Evolutionary conservation across 2,329 filamentous ascomycete species (phyloP), one percentile per base, ranked within the genome.

Genomic region (Ambrosiella cleistominuta): DNA sequence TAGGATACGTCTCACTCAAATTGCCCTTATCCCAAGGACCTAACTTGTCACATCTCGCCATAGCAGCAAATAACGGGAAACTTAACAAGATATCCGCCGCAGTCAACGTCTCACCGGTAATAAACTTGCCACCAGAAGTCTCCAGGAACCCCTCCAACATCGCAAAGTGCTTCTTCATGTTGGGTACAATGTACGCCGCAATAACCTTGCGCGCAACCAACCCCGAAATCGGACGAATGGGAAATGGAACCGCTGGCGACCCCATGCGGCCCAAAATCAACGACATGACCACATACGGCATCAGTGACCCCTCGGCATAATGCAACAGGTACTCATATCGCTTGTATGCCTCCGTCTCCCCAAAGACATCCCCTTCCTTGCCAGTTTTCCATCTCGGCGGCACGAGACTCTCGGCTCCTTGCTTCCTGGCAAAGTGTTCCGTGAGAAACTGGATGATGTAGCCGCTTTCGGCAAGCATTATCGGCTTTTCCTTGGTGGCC

Each of bases 301-400:
- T 93, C 61, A 96, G 70, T 61, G 80, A 87, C 9, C 90, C 91
- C 71, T 96, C 91, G 4, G 80, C 76, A 69, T 90, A 96, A 68
- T 95, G 85, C 75, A 95, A 79, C 63, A 80, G 81, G 67, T 88
- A 86, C 66, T 76, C 73, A 67, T 75, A 81, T 54, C 79, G 73
- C 68, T 80, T 67, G 73, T 75, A 82, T 60, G 72, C 74, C 65
- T 82, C 76, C 37, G 78, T 81, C 71, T 83, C 79, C 27, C 80
- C 79, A 13, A 77, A 76, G 9, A 80, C 62, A 64, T 75, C 72
- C 56, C 74, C 73, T 66, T 82, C 78, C 65, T 74, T 72, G n/a
- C 79, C 80, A 1, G 76, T 74, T 65, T 72, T 75, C 73, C 77
- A 83, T 61, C 72, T 70, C 64, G 69, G 67, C 3, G 80, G 80